phyloP scores from a whole-genome alignment of 192 early-diverging fungal genomes.

The Coemansia interrupta region DNA sequence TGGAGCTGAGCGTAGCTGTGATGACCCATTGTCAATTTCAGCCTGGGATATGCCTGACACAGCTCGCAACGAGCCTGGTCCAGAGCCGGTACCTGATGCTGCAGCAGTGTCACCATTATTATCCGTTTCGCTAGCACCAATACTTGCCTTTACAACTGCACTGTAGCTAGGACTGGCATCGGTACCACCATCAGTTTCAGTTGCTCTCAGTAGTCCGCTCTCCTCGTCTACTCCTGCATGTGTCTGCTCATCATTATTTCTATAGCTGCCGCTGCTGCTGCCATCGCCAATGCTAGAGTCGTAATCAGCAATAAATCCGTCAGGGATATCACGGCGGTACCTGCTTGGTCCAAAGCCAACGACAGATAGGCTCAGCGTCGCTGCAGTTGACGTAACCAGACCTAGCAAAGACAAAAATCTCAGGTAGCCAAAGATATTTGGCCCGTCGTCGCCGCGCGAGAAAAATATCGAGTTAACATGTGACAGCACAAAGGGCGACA shows the following conservation, averaged over 20 bases:
- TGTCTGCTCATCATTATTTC: too few species aligned
- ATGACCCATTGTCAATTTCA: too few species aligned
- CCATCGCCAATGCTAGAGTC: constrained; percentile 12
- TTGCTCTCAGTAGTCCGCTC: constrained; percentile 13
- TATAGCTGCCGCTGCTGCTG: too few species aligned
- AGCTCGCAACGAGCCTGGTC: too few species aligned
- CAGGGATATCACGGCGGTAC: constrained; percentile 23
- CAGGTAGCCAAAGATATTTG: constrained; percentile 47
- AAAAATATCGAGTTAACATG: constrained; percentile 57
- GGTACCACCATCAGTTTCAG: not conserved
- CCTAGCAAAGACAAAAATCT: constrained; percentile 43
- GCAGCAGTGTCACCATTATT: not conserved
- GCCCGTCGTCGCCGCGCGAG: constrained; percentile 27
- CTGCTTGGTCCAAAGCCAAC: constrained; percentile 52
- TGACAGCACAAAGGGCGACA: constrained; percentile 62
- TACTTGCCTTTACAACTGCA: constrained; percentile 8
- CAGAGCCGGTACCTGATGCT: not conserved
- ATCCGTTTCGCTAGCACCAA: not conserved
- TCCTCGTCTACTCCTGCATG: constrained; percentile 19
- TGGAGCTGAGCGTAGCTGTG: too few species aligned
- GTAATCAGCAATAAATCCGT: constrained; percentile 35
- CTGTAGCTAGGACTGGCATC: constrained; percentile 7
- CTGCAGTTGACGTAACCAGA: constrained; percentile 24
- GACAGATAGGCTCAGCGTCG: constrained; percentile 26
- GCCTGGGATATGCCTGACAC: too few species aligned